Evolutionary conservation across 371 early-diverging fungal genomes (phyloP).

Genomic region (Apophysomyces ossiformis): DNA sequence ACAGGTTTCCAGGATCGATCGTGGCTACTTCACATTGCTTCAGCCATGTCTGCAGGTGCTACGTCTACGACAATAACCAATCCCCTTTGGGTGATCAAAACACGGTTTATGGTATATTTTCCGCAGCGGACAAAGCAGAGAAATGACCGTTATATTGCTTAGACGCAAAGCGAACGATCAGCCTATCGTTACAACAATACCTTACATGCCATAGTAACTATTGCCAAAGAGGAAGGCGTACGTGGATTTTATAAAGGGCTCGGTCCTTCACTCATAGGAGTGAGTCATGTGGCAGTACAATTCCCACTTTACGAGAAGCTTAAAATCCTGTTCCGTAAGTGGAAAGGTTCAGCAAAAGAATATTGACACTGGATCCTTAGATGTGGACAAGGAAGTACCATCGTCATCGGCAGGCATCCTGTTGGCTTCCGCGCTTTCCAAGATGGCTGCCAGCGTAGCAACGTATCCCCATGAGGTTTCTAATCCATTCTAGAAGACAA

Average conservation of each 20-base stretch:
- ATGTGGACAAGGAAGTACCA: conserved; percentile 23
- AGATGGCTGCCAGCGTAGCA: conserved; percentile 84
- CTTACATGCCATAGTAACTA: conserved; percentile 71
- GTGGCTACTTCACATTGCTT: conserved; percentile 76
- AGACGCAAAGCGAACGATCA: conserved; percentile 76
- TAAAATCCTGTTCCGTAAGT: conserved; percentile 69
- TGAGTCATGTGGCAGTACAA: conserved; percentile 93
- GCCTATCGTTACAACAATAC: conserved; percentile 76
- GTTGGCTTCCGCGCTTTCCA: conserved; percentile 81
- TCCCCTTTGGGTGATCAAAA: conserved; percentile 95
- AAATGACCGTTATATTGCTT: not conserved
- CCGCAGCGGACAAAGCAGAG: not conserved
- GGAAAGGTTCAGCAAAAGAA: too few relatives aligned
- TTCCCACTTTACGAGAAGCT: conserved; percentile 95
- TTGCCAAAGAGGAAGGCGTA: conserved; percentile 72
- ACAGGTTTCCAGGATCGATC: conserved; percentile 50
- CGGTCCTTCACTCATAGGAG: conserved; percentile 89
- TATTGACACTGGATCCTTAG: conserved; percentile 11
- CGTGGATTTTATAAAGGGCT: conserved; percentile 90
- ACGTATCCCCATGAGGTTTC: conserved; percentile 81
- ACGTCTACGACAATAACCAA: conserved; percentile 81
- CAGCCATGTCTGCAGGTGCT: conserved; percentile 89
- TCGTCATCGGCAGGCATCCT: conserved; percentile 67
- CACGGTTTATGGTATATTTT: conserved; percentile 80
- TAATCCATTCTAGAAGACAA: not conserved